A percentile compares a stretch with the other conserved stretches of the same genome.
Evolutionary conservation across 202 grass and related monocot genomes (phyloP).

Genomic region (Bolboschoenoplectus hybrid): DNA sequence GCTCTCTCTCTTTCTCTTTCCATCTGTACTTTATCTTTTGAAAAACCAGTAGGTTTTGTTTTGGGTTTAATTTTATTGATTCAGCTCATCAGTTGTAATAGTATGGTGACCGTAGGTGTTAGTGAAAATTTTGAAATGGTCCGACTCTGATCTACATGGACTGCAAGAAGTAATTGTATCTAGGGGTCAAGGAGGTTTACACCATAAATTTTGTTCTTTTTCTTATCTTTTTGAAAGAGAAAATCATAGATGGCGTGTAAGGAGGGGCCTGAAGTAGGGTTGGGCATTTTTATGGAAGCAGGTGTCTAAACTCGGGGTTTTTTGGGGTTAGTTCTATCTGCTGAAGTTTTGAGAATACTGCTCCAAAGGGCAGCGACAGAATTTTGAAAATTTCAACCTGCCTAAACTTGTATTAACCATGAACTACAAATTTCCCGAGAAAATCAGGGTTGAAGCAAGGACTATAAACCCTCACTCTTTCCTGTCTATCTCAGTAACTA

Average conservation of each 20-base stretch:
- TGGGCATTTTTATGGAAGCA: neutral
- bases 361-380: neutral
- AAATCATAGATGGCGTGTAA: neutral
- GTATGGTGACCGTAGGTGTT: neutral
- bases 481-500: neutral
- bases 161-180: neutral
- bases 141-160: neutral
- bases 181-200: neutral
- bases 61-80: neutral
- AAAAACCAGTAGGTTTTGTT: neutral
- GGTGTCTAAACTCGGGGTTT: neutral
- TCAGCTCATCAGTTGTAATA: neutral
- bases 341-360: neutral
- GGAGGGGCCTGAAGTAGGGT: neutral
- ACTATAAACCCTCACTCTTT: neutral
- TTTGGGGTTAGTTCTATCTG: constrained; percentile 3
- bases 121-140: neutral
- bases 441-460: constrained; percentile 77
- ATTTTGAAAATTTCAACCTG: constrained; percentile 20
- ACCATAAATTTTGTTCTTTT: neutral
- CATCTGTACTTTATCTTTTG: neutral
- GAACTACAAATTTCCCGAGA: constrained; percentile 79
- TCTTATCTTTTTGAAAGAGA: neutral
- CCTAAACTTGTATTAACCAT: constrained; percentile 42
- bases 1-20: neutral